Conservation (phyloP, 345 rosid species). For the Acer saccharum region DNA sequence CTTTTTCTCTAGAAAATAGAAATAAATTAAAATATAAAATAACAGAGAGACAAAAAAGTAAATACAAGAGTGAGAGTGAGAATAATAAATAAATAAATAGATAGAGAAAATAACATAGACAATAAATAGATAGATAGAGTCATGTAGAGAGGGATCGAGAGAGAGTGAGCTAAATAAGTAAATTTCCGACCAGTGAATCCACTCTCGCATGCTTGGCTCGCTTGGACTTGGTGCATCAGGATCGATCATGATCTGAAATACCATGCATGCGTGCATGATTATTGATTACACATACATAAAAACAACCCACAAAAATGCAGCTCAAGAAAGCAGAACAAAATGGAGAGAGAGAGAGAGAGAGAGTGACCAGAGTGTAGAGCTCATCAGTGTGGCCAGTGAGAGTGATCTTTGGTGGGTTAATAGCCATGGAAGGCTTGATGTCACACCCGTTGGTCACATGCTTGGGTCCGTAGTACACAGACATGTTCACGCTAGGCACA, state of each 20-base stretch:
- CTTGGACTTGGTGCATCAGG: constrained; percentile 98
- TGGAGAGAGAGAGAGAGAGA: neutral
- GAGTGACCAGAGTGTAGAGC: constrained; percentile 66
- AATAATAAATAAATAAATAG: neutral
- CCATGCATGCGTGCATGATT: neutral
- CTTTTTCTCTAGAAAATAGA: no score
- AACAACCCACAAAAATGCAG: constrained; percentile 3
- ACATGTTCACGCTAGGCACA: constrained; percentile 61
- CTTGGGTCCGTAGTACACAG: constrained; percentile 65
- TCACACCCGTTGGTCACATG: constrained; percentile 85
- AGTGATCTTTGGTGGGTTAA: constrained; percentile 57
- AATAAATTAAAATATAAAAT: no score
- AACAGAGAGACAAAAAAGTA: no score
- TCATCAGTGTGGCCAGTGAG: constrained; percentile 62
- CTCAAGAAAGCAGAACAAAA: neutral
- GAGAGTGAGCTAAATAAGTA: neutral
- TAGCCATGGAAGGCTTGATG: constrained; percentile 74
- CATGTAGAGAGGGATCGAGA: no score
- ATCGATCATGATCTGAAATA: constrained; percentile 76
- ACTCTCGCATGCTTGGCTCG: constrained; percentile 83
- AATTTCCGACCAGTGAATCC: constrained; percentile 76
- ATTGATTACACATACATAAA: neutral
- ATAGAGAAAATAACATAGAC: neutral
- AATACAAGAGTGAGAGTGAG: no score
- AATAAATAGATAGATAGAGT: no score